phyloP scores from a whole-genome alignment of 495 filamentous ascomycete species.

The Xylaria grammica region DNA sequence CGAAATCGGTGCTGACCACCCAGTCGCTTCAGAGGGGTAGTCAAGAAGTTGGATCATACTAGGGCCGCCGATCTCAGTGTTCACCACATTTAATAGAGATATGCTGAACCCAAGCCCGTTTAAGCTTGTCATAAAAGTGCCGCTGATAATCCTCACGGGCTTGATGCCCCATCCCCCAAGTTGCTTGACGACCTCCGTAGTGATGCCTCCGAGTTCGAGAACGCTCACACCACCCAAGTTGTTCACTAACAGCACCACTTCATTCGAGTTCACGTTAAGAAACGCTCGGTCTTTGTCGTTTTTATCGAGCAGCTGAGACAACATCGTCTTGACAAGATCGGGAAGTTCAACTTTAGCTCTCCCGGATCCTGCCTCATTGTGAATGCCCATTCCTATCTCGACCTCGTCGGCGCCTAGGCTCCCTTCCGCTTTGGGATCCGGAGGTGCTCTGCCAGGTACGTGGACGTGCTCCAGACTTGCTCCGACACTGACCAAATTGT shows the following conservation, averaged over 20 bases:
- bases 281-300: slow-evolving; percentile 83
- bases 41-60: slow-evolving; percentile 89
- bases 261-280: slow-evolving; percentile 67
- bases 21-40: slow-evolving; percentile 80
- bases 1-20: slow-evolving; percentile 78
- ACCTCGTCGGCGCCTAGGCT: slow-evolving; percentile 71
- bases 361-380: slow-evolving; percentile 90
- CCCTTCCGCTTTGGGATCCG: slow-evolving; percentile 48
- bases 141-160: slow-evolving; percentile 69
- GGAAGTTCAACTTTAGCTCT: slow-evolving; percentile 68
- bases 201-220: slow-evolving; percentile 87
- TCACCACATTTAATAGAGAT: slow-evolving; percentile 77
- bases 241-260: slow-evolving; percentile 82
- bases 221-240: slow-evolving; percentile 92
- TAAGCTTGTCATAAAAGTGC: slow-evolving; percentile 83
- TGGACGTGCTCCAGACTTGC: slow-evolving; percentile 89
- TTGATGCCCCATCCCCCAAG: slow-evolving; percentile 71
- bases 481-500: slow-evolving; percentile 85
- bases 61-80: slow-evolving; percentile 78
- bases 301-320: slow-evolving; percentile 78
- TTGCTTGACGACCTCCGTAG: slow-evolving; percentile 83
- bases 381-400: slow-evolving; percentile 98
- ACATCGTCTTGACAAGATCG: slow-evolving; percentile 77
- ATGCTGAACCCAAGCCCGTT: slow-evolving; percentile 94
- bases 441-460: slow-evolving; percentile 74